These are phyloP conservation scores for Taphrina betulina DNA, from an alignment of 1,139 yeast genomes.

Conservation along the genomic window DNA sequence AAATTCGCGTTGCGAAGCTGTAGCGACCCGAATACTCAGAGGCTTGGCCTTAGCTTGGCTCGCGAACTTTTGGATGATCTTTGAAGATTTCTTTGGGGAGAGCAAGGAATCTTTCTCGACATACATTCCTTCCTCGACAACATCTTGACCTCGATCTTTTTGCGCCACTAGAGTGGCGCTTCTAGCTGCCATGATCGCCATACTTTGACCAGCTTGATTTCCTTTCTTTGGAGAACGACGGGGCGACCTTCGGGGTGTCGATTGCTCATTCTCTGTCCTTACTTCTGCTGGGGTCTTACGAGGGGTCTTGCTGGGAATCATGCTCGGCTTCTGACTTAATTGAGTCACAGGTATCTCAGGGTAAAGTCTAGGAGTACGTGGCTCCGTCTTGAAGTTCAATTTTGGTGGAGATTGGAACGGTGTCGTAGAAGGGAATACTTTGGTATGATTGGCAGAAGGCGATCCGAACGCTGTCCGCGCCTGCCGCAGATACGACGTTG, in stretches of 20 bases:
- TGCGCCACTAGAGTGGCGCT: neutral
- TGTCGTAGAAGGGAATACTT: constrained; percentile 16
- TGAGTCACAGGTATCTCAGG: constrained; percentile 1
- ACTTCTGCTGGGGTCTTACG: neutral
- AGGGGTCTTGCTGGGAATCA: constrained; percentile 20
- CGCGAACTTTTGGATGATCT: neutral
- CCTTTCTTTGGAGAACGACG: constrained; percentile 13
- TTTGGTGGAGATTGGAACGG: constrained; percentile 17
- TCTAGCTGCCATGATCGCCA: constrained; percentile 21
- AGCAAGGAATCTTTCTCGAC: neutral
- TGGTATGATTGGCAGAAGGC: constrained; percentile 18
- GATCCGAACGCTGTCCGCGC: constrained; percentile 32
- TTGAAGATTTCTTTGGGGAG: neutral
- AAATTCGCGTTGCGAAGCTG: constrained; percentile 35
- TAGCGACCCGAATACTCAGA: constrained; percentile 33
- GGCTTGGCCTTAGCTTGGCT: constrained; percentile 20
- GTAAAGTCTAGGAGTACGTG: constrained; percentile 23
- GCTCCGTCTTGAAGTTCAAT: constrained; percentile 4
- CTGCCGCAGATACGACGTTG: constrained; percentile 23
- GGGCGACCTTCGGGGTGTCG: constrained; percentile 13
- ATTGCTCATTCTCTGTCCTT: neutral
- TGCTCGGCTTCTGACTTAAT: constrained; percentile 5
- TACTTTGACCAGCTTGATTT: constrained; percentile 4
- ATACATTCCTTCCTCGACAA: neutral
- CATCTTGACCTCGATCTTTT: neutral